These are phyloP conservation scores for Coemansia sp. DNA, from an alignment of 192 early-diverging fungal species.

Conservation along the genomic window DNA sequence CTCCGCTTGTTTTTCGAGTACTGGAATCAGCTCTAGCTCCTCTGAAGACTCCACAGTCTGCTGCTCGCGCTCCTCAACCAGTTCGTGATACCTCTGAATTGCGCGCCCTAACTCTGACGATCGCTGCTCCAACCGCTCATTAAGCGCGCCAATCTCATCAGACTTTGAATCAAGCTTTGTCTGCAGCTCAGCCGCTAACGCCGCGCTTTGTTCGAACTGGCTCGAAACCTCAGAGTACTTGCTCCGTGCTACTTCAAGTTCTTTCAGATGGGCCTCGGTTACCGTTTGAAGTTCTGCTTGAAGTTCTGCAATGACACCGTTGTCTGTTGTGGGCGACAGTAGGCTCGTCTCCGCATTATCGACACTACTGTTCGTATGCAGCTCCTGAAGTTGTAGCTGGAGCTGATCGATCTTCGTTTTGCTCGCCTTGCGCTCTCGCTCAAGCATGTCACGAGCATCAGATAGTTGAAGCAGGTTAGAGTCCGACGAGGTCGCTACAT, in stretches of 20 bases:
- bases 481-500: background rate
- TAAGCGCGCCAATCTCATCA: slow-evolving; percentile 18
- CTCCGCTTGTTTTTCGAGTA: slow-evolving; percentile 20
- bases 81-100: slow-evolving; percentile 21
- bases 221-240: background rate
- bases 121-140: slow-evolving; percentile 13
- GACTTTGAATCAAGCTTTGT: slow-evolving; percentile 15
- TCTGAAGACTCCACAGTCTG: slow-evolving; percentile 11
- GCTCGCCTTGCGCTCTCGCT: slow-evolving; percentile 36
- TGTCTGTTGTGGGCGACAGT: background rate
- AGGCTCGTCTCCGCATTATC: background rate
- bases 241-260: slow-evolving; percentile 10
- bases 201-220: slow-evolving; percentile 10
- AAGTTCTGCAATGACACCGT: slow-evolving; percentile 14
- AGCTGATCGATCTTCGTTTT: slow-evolving; percentile 25
- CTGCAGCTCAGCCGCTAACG: slow-evolving; percentile 12
- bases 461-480: slow-evolving; percentile 24
- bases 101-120: slow-evolving; percentile 17
- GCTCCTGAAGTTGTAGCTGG: slow-evolving; percentile 25
- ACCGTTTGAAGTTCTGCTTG: slow-evolving; percentile 8
- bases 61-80: slow-evolving; percentile 18
- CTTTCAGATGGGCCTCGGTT: background rate
- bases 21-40: slow-evolving; percentile 12
- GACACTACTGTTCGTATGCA: slow-evolving; percentile 1
- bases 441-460: slow-evolving; percentile 24